phyloP scores from a whole-genome alignment of 1,284 basidiomycete genomes.

The Thecaphora frezii region DNA sequence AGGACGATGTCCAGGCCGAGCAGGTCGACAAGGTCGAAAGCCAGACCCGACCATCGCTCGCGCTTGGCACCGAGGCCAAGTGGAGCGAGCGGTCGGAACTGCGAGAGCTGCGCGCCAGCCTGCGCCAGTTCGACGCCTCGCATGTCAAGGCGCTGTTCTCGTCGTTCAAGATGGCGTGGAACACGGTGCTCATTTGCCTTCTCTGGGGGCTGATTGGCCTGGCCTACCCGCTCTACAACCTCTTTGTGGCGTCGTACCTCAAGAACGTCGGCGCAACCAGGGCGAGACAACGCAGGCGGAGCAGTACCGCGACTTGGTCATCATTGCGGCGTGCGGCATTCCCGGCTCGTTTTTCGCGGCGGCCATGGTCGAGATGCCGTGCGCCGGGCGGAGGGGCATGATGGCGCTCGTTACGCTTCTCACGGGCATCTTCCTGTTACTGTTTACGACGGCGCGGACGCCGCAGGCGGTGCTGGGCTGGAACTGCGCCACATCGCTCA shows the following conservation, averaged over 20 bases:
- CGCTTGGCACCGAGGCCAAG: constrained; percentile 9
- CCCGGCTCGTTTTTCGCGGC: constrained; percentile 68
- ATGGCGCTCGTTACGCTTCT: constrained; percentile 68
- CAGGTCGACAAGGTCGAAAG: background rate
- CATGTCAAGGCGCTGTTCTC: constrained; percentile 69
- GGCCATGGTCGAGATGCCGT: constrained; percentile 66
- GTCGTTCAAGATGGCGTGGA: constrained; percentile 68
- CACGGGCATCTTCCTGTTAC: constrained; percentile 71
- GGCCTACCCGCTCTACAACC: constrained; percentile 73
- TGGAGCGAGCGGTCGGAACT: constrained; percentile 8
- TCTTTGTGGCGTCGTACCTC: constrained; percentile 68
- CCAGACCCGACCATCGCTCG: background rate
- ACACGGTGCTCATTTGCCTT: constrained; percentile 67
- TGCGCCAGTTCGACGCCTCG: constrained; percentile 50
- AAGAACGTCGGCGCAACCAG: constrained; percentile 63
- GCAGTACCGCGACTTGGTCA: constrained; percentile 66
- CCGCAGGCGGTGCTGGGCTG: constrained; percentile 69
- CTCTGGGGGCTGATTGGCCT: constrained; percentile 73
- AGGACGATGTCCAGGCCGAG: background rate
- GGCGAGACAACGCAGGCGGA: constrained; percentile 60
- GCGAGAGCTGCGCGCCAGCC: constrained; percentile 12
- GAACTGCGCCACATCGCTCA: constrained; percentile 69
- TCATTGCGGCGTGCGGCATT: constrained; percentile 69
- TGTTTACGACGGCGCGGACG: constrained; percentile 69
- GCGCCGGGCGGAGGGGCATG: constrained; percentile 69